Evolutionary conservation across 1,284 basidiomycete species (phyloP), one percentile per base, ranked within the genome.

Genomic region (Apiotrichum veenhuisii): DNA sequence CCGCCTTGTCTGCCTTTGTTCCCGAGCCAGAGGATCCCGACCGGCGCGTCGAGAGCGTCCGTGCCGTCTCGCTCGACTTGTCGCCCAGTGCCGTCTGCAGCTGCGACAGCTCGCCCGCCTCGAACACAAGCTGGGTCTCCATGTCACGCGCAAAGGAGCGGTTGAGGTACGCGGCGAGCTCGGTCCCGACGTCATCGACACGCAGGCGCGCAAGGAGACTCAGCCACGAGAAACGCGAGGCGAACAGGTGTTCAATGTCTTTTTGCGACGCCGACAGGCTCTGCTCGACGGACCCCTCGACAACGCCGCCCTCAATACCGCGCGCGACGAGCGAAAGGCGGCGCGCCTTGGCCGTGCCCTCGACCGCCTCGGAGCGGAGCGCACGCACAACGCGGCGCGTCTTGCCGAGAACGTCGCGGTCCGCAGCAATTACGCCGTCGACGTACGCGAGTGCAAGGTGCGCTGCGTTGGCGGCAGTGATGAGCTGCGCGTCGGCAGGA

Each of bases 81-180:
- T 66, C 61, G 2, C 82, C 78, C 14, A 87, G 70, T 1, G 77
- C 63, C 3, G 73, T 62, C 72, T 88, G 87, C 2, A 83, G 68
- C 27, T 76, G 73, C n/a, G 82, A 73, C n/a, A 89, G 77, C 50
- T 82, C 79, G 17, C 88, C 89, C 1, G 86, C 82, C 62, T 89
- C 84, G 61, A 85, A 83, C 20, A 87, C 80, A 36, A 91, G 80
- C 87, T 90, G 80, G 60, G 80, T 78, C 68, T 90, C 86, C 14
- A 91, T 78, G 5, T 82, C 83, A 59, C 75, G 78, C 57, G 85
- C 87, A 84, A 88, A 90, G 2, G 79, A 72, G 41, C 76, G 75
- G 41, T 82, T 77, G 11, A 88, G 72, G 38, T 84, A 82, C 15
- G 78, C 65, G 1, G 76, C 78, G 11, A 92, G 73, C 30, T 85